Conservation (phyloP, 805 yeast species). For the Ogataea polymorpha region DNA sequence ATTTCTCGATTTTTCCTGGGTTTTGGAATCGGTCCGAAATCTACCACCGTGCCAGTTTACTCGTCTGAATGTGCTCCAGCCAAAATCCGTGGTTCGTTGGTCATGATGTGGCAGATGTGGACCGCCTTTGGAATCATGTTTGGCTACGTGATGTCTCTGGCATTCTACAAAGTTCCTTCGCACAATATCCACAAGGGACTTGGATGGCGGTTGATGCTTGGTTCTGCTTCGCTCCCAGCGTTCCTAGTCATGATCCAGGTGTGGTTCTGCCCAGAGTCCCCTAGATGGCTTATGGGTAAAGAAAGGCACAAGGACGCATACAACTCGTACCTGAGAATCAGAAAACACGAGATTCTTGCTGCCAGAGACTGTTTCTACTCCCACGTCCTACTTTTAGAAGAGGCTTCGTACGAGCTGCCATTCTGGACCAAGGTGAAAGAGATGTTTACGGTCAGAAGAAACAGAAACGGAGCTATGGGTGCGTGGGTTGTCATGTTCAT, state of each 20-base stretch:
- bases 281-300: slow-evolving; percentile 76
- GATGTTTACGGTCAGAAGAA: slow-evolving; percentile 70
- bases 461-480: slow-evolving; percentile 78
- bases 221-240: slow-evolving; percentile 67
- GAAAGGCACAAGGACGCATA: slow-evolving; percentile 59
- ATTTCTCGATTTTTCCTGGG: slow-evolving; percentile 65
- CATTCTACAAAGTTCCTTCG: slow-evolving; percentile 53
- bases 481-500: slow-evolving; percentile 81
- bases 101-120: slow-evolving; percentile 74
- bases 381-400: slow-evolving; percentile 61
- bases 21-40: slow-evolving; percentile 67
- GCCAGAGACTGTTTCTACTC: slow-evolving; percentile 72
- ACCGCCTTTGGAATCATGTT: slow-evolving; percentile 74
- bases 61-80: slow-evolving; percentile 66
- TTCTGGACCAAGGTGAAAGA: slow-evolving; percentile 47
- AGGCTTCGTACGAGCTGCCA: slow-evolving; percentile 47
- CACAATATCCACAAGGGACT: slow-evolving; percentile 48
- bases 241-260: slow-evolving; percentile 55
- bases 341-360: slow-evolving; percentile 54
- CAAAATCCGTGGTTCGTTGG: slow-evolving; percentile 61
- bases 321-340: slow-evolving; percentile 45
- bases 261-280: slow-evolving; percentile 71
- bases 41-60: slow-evolving; percentile 70
- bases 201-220: slow-evolving; percentile 71
- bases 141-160: slow-evolving; percentile 64